Evolutionary conservation across 129 eudicot genomes (phyloP), one percentile per base, ranked within the genome.

Genomic region (Centella asiatica): DNA sequence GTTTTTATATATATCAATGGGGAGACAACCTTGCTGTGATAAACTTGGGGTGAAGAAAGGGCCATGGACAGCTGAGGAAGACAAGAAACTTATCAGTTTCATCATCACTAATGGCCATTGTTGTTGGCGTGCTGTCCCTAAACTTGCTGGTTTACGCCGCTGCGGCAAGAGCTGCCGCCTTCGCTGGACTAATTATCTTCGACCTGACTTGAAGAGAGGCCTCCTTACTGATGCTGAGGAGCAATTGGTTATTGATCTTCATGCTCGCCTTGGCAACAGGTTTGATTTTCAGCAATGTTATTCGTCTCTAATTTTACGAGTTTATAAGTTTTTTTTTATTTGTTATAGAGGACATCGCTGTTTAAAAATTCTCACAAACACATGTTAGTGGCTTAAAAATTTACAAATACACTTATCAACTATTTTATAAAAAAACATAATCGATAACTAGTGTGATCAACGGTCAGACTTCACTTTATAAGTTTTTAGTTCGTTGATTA

Each of bases 31-130:
- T 31, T 92, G 99, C 42, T 92, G 99, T 54, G 99, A 92, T 62
- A 92, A 92, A 66, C 81, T 92, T 28, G 99, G 99, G 62, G 96
- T 92, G 80, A 92, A 92, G 88, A 92, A 92, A 76, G 99, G 96
- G 61, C 95, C 99, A 1, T 87, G 99, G 99, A 87, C 99, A 27
- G 95, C 92, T 14, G 99, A 92, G 73, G 99, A 92, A 73, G 99
- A 92, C 66, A 92, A 87, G 77, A 92, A 92, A 60, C 88, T 92
- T 31, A 78, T 92, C 65, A 87, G 76, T 44, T 92, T 92, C 65
- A 92, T 92, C 14, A 72, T 92, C n/a, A 82, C 95, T 3, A 87
- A 76, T 34, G 99, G 99, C 48, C 99, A 92, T 78, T 92, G 99
- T 65, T 92, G 99, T 40, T 92, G 99, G 99, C 83, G 99, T 3